These are phyloP conservation scores for Dissophora globulifera DNA, from an alignment of 192 early-diverging fungal genomes.

Conservation along the genomic window DNA sequence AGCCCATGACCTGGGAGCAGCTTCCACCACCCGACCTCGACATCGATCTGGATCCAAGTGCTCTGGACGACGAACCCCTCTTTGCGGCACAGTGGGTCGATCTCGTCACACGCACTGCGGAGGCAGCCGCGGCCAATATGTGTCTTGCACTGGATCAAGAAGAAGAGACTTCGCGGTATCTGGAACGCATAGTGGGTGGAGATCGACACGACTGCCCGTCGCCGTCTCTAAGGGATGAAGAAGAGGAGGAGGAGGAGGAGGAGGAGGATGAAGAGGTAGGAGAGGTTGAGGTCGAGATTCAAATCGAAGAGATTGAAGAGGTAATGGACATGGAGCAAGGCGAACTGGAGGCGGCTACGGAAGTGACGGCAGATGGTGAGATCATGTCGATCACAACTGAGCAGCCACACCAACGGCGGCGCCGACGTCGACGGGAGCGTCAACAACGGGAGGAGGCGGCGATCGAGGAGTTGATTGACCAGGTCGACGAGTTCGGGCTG, in stretches of 20 bases:
- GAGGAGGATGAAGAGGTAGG: conserved; percentile 1
- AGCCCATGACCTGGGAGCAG: conserved; percentile 45
- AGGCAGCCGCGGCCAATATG: conserved; percentile 42
- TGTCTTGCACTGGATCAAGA: conserved; percentile 41
- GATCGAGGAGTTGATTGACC: conserved; percentile 31
- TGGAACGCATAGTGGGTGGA: conserved; percentile 19
- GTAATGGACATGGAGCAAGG: too few relatives aligned
- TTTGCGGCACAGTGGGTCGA: conserved; percentile 39
- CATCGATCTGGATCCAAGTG: conserved; percentile 40
- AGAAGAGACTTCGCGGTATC: conserved; percentile 33
- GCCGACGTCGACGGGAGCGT: background rate
- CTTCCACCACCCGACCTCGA: conserved; percentile 42
- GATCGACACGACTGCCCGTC: background rate
- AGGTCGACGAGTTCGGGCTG: conserved; percentile 26
- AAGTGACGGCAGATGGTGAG: too few relatives aligned
- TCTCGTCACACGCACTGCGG: conserved; percentile 17
- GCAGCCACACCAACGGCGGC: too few relatives aligned
- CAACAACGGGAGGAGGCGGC: background rate
- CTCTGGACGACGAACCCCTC: conserved; percentile 36
- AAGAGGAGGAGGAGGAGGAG: conserved; percentile 1
- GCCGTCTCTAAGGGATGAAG: too few relatives aligned
- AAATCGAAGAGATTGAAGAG: too few relatives aligned
- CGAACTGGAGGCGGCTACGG: too few relatives aligned
- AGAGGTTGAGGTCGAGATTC: too few relatives aligned
- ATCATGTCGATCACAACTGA: too few relatives aligned